Evolutionary conservation across 73 alveolate species (phyloP), one percentile per base, ranked within the genome.

Genomic region (Paramecium sexaurelia): DNA sequence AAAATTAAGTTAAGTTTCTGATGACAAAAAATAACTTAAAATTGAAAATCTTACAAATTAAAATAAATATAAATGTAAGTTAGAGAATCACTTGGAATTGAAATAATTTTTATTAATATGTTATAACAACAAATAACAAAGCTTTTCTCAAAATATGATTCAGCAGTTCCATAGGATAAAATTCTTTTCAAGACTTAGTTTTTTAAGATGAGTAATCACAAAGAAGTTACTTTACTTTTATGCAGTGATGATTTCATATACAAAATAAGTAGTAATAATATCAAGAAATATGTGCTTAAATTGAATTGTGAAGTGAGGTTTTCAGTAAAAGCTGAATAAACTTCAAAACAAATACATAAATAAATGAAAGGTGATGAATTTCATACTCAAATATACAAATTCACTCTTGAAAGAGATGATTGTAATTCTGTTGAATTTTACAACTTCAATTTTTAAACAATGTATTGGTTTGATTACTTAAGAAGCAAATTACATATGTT

Each of bases 311-410:
- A 78, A 26, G 83, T 61, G 47, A 78, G 90, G 22, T 78, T 78
- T 13, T 78, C 90, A 24, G 55, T 78, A 5, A 39, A 45, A 24
- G 43, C 75, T 24, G 90, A 78, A 78, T 43, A 37, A 78, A 40
- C 90, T 17, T 22, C 45, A n/a, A 39, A 78, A 40, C 22, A 78
- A 78, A 19, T 41, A 17, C 43, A 29, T 24, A 78, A 41, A 43
- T 22, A 78, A 40, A 78, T 78, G 90, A 78, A 45, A 40, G 90
- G 90, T 8, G 90, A 78, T 78, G 68, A 78, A 45, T 78, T 78
- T 17, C 90, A 78, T 39, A 41, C 90, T 7, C 17, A 78, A 24
- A 78, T 78, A 10, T 78, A 78, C 55, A 78, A 43, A 45, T 78
- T 78, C 2, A 26, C 68, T 24, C n/a, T 78, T 2, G 90, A 78